Conservation (phyloP, 768 basidiomycete genomes). For the Nidula microcarpa region DNA sequence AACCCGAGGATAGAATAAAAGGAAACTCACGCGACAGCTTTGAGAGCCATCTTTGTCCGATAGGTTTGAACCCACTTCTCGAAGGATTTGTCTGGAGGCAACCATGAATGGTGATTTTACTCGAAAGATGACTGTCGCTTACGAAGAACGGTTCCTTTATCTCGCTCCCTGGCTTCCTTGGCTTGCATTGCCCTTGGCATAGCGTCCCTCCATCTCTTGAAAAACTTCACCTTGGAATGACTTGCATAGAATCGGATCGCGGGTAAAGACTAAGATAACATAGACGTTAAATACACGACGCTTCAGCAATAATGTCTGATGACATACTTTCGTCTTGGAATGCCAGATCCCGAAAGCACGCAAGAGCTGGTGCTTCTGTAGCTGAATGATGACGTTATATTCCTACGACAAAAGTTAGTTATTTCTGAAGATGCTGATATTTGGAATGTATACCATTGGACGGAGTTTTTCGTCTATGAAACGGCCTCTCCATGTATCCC, state of each 20-base stretch:
- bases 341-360: constrained; percentile 75
- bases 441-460: constrained; percentile 48
- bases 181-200: constrained; percentile 69
- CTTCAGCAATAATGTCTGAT: neutral
- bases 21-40: constrained; percentile 76
- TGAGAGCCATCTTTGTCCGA: constrained; percentile 67
- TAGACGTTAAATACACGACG: constrained; percentile 1
- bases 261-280: constrained; percentile 56
- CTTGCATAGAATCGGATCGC: constrained; percentile 74
- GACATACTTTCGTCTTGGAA: constrained; percentile 61
- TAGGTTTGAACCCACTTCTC: constrained; percentile 69
- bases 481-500: constrained; percentile 80
- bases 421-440: constrained; percentile 2
- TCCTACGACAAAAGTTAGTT: constrained; percentile 35
- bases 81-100: constrained; percentile 43
- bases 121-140: constrained; percentile 19
- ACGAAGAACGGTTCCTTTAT: constrained; percentile 57
- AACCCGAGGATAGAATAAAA: neutral
- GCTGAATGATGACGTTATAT: constrained; percentile 54
- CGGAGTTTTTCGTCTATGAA: constrained; percentile 63
- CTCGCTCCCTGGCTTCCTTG: constrained; percentile 61
- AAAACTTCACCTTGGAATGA: constrained; percentile 55
- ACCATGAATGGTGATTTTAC: constrained; percentile 7
- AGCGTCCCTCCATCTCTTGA: constrained; percentile 62
- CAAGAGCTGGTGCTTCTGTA: constrained; percentile 57